phyloP scores from a whole-genome alignment of 116 monocot species.

The Iris pallida region DNA sequence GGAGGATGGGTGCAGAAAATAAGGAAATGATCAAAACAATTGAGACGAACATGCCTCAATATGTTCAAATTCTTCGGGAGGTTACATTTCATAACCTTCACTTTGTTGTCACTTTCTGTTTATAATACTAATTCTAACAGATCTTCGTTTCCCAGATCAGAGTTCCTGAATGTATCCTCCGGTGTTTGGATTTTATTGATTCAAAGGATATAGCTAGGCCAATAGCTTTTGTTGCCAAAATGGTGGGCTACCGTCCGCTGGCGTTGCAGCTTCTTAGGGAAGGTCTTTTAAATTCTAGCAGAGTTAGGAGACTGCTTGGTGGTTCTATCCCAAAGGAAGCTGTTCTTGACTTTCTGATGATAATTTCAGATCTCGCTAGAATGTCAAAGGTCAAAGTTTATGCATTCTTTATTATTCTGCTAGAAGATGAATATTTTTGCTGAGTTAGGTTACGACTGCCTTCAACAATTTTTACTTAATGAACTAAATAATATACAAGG shows the following conservation, averaged over 20 bases:
- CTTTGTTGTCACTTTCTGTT: background rate
- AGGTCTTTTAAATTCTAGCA: conserved; percentile 60
- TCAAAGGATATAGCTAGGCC: conserved; percentile 53
- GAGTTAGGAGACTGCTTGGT: conserved; percentile 47
- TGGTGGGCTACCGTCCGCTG: conserved; percentile 80
- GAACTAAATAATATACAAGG: too few species aligned
- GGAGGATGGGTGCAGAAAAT: conserved; percentile 70
- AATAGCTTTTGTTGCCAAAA: conserved; percentile 87
- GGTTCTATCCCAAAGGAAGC: conserved; percentile 50
- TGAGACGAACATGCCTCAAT: conserved; percentile 58
- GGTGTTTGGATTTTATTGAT: conserved; percentile 59
- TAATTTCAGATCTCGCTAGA: conserved; percentile 94
- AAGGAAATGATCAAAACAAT: conserved; percentile 68
- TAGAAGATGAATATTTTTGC: background rate
- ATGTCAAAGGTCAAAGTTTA: conserved; percentile 85
- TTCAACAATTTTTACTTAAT: too few species aligned
- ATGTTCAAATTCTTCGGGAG: conserved; percentile 83
- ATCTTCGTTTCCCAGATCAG: conserved; percentile 43
- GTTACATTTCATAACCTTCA: conserved; percentile 22
- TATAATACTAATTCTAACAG: background rate
- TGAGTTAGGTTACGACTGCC: background rate
- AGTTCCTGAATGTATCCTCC: conserved; percentile 47
- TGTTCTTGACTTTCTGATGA: conserved; percentile 89
- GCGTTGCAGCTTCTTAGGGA: conserved; percentile 76
- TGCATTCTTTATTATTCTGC: background rate